Conservation (phyloP, 1,139 yeast species). For the Wickerhamomyces sp. region DNA sequence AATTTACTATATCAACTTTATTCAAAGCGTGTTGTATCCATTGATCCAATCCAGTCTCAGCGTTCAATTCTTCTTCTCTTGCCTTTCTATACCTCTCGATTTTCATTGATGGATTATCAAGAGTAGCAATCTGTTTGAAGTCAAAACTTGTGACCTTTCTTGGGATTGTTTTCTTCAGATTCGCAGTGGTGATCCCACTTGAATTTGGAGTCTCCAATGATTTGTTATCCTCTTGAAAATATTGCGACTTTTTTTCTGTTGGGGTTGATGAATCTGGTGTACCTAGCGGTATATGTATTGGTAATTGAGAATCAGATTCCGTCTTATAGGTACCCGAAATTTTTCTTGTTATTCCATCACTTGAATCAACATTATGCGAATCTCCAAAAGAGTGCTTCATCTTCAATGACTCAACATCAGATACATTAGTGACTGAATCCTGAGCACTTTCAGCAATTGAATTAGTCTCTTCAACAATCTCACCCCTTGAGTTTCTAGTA, state of each 20-base stretch:
- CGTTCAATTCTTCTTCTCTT: conserved; percentile 34
- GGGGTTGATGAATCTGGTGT: conserved; percentile 4
- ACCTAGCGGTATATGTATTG: conserved; percentile 19
- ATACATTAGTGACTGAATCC: conserved; percentile 7
- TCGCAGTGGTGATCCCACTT: not conserved
- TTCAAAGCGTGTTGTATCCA: conserved; percentile 33
- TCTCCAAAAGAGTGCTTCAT: not conserved
- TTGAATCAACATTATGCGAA: conserved; percentile 4
- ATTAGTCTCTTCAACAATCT: conserved; percentile 20
- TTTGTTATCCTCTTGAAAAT: conserved; percentile 14
- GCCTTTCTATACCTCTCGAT: conserved; percentile 40
- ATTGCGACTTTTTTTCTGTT: conserved; percentile 2
- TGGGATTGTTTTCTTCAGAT: conserved; percentile 1
- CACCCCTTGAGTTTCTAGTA: conserved; percentile 21
- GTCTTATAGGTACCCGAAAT: conserved; percentile 20
- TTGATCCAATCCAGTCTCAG: conserved; percentile 42
- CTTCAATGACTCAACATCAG: conserved; percentile 3
- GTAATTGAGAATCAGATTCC: conserved; percentile 17
- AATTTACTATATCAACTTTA: conserved; percentile 16
- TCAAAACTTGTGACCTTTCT: conserved; percentile 24
- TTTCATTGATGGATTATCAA: conserved; percentile 40
- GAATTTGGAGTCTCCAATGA: not conserved
- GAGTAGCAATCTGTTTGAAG: conserved; percentile 41
- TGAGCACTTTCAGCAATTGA: conserved; percentile 10
- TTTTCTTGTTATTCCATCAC: conserved; percentile 4